These are phyloP conservation scores for Ottelia alismoides DNA, from an alignment of 106 monocot genomes.

Conservation along the genomic window DNA sequence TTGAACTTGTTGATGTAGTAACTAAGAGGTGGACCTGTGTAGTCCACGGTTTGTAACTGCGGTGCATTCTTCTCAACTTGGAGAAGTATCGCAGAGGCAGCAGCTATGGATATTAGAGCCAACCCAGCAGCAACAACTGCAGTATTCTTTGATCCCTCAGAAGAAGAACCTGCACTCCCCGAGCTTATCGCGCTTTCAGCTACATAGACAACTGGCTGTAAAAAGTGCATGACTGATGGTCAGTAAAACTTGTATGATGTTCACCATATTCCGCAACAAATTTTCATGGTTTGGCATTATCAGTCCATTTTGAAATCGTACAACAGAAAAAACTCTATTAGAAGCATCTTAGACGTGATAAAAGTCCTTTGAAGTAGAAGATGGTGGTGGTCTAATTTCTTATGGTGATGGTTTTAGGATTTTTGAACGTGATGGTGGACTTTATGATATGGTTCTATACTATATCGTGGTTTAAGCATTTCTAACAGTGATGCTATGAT, in stretches of 20 bases:
- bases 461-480: no score
- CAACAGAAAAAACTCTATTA: background rate
- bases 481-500: no score
- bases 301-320: background rate
- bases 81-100: conserved; percentile 62
- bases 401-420: no score
- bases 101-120: conserved; percentile 59
- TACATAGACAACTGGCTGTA: conserved; percentile 76
- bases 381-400: no score
- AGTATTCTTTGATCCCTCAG: conserved; percentile 69
- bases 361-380: no score
- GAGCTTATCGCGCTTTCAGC: conserved; percentile 88
- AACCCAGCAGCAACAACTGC: conserved; percentile 37
- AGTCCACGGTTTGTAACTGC: conserved; percentile 15
- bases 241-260: background rate
- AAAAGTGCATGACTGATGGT: background rate
- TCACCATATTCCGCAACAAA: background rate
- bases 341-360: no score
- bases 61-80: conserved; percentile 67
- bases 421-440: no score
- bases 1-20: conserved; percentile 95
- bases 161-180: conserved; percentile 64
- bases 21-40: conserved; percentile 81
- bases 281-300: background rate
- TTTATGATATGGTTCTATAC: no score